A percentile compares a stretch with the other conserved stretches of the same genome.
phyloP scores from a whole-genome alignment of 148 eudicot species.

The Mesembryanthemum crystallinum region DNA sequence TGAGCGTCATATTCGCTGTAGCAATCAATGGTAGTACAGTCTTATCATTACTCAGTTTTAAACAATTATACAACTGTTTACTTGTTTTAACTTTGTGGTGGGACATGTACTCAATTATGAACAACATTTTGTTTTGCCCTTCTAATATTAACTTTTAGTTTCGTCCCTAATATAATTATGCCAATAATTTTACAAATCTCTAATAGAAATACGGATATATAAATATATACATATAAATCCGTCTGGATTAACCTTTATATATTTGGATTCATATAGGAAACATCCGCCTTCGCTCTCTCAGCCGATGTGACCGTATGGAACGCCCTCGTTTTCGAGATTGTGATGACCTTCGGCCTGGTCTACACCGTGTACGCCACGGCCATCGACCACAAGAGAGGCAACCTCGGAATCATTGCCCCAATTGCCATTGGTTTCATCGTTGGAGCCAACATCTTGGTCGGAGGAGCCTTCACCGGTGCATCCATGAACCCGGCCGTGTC shows the following conservation, averaged over 20 bases:
- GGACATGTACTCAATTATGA: no score
- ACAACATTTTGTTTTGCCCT: no score
- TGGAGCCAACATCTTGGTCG: slow-evolving; percentile 55
- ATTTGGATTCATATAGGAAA: slow-evolving; percentile 26
- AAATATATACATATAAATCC: no score
- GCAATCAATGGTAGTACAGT: no score
- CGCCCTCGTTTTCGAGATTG: slow-evolving; percentile 52
- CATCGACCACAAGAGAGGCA: slow-evolving; percentile 51
- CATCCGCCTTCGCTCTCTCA: slow-evolving; percentile 38
- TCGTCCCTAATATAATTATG: no score
- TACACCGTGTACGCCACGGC: slow-evolving; percentile 78
- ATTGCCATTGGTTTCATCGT: slow-evolving; percentile 58
- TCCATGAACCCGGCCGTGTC: slow-evolving; percentile 68
- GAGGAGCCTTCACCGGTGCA: slow-evolving; percentile 59
- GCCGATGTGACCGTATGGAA: slow-evolving; percentile 41
- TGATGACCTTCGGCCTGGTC: slow-evolving; percentile 57
- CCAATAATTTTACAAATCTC: no score
- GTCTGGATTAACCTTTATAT: background rate
- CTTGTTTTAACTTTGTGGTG: no score
- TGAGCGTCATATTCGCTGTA: no score
- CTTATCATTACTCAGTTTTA: background rate
- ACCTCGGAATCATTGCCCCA: slow-evolving; percentile 50
- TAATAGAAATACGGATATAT: no score
- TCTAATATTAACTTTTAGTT: no score
- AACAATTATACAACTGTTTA: no score